Percentiles rank a stretch among this genome's conserved stretches.
Evolutionary conservation across 2,329 filamentous ascomycete species (phyloP).

Genomic region (Sclerotinia glacialis): DNA sequence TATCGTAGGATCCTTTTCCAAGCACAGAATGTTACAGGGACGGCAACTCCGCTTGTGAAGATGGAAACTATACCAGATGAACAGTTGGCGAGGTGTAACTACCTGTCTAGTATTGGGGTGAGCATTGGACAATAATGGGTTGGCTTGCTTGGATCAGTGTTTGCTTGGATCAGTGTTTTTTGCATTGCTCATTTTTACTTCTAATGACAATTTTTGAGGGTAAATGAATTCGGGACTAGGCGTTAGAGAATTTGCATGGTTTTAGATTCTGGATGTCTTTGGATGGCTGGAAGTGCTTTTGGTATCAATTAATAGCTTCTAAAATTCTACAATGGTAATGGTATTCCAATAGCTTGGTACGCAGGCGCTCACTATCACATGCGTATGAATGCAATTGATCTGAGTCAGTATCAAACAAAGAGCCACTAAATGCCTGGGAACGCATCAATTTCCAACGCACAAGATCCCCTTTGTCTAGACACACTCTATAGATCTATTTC

Average conservation of each 20-base stretch:
- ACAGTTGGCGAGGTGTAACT: constrained; percentile 16
- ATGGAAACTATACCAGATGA: constrained; percentile 21
- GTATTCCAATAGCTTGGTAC: neutral
- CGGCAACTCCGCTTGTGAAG: neutral
- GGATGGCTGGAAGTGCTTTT: neutral
- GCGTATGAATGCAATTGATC: neutral
- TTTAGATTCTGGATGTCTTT: neutral
- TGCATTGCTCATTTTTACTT: neutral
- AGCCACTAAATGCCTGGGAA: neutral
- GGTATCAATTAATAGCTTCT: neutral
- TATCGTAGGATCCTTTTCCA: constrained; percentile 10
- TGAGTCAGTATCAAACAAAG: neutral
- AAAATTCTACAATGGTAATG: neutral
- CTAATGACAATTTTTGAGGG: neutral
- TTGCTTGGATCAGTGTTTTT: neutral
- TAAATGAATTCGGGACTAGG: neutral
- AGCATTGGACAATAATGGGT: constrained; percentile 2
- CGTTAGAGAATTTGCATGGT: neutral
- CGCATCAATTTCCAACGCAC: neutral
- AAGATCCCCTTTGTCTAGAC: neutral
- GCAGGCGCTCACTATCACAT: neutral
- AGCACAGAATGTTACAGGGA: neutral
- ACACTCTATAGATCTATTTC: constrained; percentile 4
- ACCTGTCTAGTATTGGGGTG: constrained; percentile 21
- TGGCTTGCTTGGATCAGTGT: neutral